Evolutionary conservation across 768 basidiomycete genomes (phyloP).

Genomic region (Lactarius quietus): DNA sequence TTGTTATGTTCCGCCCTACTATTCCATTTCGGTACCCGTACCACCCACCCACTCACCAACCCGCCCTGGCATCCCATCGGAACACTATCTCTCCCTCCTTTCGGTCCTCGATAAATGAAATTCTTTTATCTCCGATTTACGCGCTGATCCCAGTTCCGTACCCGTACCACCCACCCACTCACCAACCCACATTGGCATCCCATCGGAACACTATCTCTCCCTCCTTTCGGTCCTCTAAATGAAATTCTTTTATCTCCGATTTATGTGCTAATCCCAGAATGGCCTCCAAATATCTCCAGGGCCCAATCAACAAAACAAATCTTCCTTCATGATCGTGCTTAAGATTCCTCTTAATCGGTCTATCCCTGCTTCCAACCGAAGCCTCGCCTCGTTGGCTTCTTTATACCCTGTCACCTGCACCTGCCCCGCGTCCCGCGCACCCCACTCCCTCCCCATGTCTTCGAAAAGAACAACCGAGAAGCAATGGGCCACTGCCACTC

Average conservation of each 20-base stretch:
- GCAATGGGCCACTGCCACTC: constrained; percentile 10
- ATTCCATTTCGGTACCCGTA: constrained; percentile 9
- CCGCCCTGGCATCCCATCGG: too few species aligned
- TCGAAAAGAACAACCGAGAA: constrained; percentile 8
- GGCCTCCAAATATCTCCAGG: neutral
- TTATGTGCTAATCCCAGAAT: constrained; percentile 12
- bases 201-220: too few species aligned
- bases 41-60: too few species aligned
- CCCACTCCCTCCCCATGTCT: too few species aligned
- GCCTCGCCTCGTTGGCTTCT: neutral
- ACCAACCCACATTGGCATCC: too few species aligned
- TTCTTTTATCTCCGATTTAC: constrained; percentile 18
- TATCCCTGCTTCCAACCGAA: constrained; percentile 9
- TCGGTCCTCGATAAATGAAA: constrained; percentile 12
- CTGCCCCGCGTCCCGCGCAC: constrained; percentile 13
- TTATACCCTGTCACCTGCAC: constrained; percentile 13
- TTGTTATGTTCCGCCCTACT: constrained; percentile 13
- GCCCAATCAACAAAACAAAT: too few species aligned
- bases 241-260: constrained; percentile 21
- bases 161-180: neutral
- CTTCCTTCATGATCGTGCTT: neutral
- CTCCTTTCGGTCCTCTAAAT: constrained; percentile 14
- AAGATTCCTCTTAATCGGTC: neutral
- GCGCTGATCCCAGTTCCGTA: constrained; percentile 13
- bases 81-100: constrained; percentile 17